Percentiles rank a stretch among this genome's conserved stretches.
Conservation (phyloP, 2,329 filamentous ascomycete genomes). For the Fusarium foetens region DNA sequence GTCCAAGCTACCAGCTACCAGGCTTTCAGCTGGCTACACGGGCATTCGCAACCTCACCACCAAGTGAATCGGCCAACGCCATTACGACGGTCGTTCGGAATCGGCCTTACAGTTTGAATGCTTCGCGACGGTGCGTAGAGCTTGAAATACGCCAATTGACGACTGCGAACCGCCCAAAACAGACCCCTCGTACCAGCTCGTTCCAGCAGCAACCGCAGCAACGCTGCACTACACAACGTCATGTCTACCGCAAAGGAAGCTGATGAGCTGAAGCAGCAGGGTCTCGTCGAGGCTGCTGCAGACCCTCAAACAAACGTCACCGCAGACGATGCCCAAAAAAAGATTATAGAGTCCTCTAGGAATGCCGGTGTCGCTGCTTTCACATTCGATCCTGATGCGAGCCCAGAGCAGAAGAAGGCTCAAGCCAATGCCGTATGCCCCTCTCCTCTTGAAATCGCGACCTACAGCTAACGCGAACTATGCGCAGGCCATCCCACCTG, state of each 20-base stretch:
- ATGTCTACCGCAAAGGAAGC: slow-evolving; percentile 51
- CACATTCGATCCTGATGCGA: slow-evolving; percentile 87
- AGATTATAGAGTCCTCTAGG: slow-evolving; percentile 79
- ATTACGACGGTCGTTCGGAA: slow-evolving; percentile 17
- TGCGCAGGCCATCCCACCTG: slow-evolving; percentile 51
- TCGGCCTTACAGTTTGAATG: slow-evolving; percentile 31
- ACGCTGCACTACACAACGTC: slow-evolving; percentile 34
- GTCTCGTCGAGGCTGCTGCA: slow-evolving; percentile 78
- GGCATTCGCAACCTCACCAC: slow-evolving; percentile 24
- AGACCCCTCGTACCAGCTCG: slow-evolving; percentile 10
- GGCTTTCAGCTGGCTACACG: slow-evolving; percentile 10
- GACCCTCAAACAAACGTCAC: slow-evolving; percentile 75
- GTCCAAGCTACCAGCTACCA: slow-evolving; percentile 13
- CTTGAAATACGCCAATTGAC: slow-evolving; percentile 40
- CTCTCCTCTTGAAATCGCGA: neutral
- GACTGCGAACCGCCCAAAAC: slow-evolving; percentile 8
- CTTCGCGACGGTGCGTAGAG: slow-evolving; percentile 23
- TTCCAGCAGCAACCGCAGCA: slow-evolving; percentile 21
- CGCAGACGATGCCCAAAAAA: slow-evolving; percentile 76
- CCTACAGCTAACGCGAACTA: slow-evolving; percentile 14
- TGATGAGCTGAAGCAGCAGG: slow-evolving; percentile 82
- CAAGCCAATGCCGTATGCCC: slow-evolving; percentile 77
- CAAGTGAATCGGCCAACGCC: slow-evolving; percentile 10
- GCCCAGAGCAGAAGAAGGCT: slow-evolving; percentile 82
- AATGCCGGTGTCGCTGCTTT: slow-evolving; percentile 84